These are phyloP conservation scores for Nicotiana tomentosiformis DNA, from an alignment of 257 asterid species.

Conservation along the genomic window DNA sequence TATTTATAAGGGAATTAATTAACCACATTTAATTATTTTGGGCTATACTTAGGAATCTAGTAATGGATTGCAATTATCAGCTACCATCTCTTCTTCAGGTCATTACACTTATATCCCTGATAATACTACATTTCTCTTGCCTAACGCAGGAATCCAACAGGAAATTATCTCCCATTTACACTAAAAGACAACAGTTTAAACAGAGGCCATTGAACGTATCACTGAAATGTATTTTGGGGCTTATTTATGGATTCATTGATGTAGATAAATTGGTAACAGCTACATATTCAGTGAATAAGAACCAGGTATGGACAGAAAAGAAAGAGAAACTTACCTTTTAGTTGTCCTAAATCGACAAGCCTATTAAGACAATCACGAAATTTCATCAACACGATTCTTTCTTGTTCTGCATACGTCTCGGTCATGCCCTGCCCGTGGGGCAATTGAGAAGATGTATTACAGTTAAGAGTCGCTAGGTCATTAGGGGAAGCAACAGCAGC, in stretches of 20 bases:
- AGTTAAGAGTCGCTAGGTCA: constrained; percentile 33
- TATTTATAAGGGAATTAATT: background rate
- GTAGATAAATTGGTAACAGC: background rate
- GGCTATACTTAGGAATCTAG: background rate
- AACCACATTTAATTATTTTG: background rate
- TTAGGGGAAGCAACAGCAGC: constrained; percentile 38
- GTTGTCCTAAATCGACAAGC: constrained; percentile 86
- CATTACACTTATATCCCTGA: background rate
- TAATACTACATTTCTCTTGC: background rate
- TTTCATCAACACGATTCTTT: constrained; percentile 74
- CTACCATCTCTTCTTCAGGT: background rate
- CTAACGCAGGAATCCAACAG: background rate
- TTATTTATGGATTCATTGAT: background rate
- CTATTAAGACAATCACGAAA: constrained; percentile 90
- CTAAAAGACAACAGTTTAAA: background rate
- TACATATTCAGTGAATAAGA: background rate
- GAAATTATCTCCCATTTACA: background rate
- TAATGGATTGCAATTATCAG: background rate
- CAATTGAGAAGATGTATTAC: constrained; percentile 39
- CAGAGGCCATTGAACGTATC: background rate
- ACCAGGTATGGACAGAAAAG: background rate
- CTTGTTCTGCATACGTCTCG: constrained; percentile 76
- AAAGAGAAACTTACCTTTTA: constrained; percentile 57
- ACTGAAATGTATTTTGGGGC: background rate
- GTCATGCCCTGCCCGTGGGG: constrained; percentile 46